Conservation (phyloP, 2,329 filamentous ascomycete species). For the Sporothrix schenckii region DNA sequence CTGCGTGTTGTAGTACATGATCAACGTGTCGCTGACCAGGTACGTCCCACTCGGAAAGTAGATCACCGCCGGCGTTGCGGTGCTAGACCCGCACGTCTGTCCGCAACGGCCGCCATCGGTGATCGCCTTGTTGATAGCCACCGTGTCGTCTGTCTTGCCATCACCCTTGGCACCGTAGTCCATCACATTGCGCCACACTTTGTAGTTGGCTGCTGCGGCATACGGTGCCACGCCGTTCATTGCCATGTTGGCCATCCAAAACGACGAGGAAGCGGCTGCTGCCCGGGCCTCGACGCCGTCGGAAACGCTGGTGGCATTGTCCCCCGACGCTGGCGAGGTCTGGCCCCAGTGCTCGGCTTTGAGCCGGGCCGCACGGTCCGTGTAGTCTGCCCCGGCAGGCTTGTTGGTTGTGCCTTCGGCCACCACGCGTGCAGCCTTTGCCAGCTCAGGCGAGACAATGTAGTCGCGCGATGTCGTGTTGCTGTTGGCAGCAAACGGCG, state of each 20-base stretch:
- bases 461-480: neutral
- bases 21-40: conserved; percentile 30
- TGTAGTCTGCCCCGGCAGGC: neutral
- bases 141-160: conserved; percentile 73
- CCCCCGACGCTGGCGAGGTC: neutral
- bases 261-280: neutral
- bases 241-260: neutral
- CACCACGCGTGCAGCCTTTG: neutral
- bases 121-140: conserved; percentile 67
- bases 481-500: too few species aligned
- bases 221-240: conserved; percentile 45
- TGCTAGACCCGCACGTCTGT: conserved; percentile 27
- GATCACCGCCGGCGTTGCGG: conserved; percentile 33
- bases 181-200: conserved; percentile 52
- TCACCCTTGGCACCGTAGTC: conserved; percentile 50
- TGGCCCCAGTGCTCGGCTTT: neutral
- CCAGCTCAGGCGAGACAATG: neutral
- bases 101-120: conserved; percentile 42
- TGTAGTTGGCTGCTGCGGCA: conserved; percentile 30
- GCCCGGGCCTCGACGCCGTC: too few species aligned
- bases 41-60: conserved; percentile 38
- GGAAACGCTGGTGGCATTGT: too few species aligned
- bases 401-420: neutral
- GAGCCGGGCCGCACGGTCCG: neutral
- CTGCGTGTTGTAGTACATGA: conserved; percentile 35